Conservation (phyloP, 106 monocot genomes). For the Ottelia alismoides region DNA sequence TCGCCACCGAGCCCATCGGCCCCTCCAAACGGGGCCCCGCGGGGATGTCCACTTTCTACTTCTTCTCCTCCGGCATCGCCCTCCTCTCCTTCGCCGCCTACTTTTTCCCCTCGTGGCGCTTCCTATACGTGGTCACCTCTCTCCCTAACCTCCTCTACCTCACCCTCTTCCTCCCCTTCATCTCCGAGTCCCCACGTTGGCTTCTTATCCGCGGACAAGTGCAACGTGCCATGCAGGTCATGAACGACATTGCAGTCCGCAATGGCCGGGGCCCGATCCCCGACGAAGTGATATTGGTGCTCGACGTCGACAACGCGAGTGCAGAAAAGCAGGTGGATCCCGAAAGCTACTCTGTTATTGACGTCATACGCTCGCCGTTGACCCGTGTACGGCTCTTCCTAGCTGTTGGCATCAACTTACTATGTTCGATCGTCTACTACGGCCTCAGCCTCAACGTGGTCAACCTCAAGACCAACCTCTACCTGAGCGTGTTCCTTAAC, state of each 20-base stretch:
- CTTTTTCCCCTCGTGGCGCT: conserved; percentile 18
- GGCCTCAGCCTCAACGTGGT: conserved; percentile 77
- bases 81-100: conserved; percentile 28
- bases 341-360: conserved; percentile 34
- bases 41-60: conserved; percentile 15
- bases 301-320: conserved; percentile 22
- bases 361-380: conserved; percentile 28
- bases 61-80: conserved; percentile 16
- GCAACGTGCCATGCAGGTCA: conserved; percentile 27
- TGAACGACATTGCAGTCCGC: conserved; percentile 27
- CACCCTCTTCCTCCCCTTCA: conserved; percentile 2
- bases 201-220: conserved; percentile 40
- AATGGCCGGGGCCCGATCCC: conserved; percentile 43
- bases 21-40: conserved; percentile 11
- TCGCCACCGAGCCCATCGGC: conserved; percentile 16
- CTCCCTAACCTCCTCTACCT: conserved; percentile 13
- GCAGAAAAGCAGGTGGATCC: background rate
- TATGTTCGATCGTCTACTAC: conserved; percentile 66
- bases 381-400: conserved; percentile 43
- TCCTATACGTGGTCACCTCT: conserved; percentile 18
- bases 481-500: conserved; percentile 53
- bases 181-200: conserved; percentile 24
- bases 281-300: conserved; percentile 15
- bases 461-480: conserved; percentile 58
- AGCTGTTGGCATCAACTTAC: conserved; percentile 30